Evolutionary conservation across 352 stramenopile species (phyloP), one percentile per base, ranked within the genome.

Genomic region (Globisporangium rhizosaccharum): DNA sequence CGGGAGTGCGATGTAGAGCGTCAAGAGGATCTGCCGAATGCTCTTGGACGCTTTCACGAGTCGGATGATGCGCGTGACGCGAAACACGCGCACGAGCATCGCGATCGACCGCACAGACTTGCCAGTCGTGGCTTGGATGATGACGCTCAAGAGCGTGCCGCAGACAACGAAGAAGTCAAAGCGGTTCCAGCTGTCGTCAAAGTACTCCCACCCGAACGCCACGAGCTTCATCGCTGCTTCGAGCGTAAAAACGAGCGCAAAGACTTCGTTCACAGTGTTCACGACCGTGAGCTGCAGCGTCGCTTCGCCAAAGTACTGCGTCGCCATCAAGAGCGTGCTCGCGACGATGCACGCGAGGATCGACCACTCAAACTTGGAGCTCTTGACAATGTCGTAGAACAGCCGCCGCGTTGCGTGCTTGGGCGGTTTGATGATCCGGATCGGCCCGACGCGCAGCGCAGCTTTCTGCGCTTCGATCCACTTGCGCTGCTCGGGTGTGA

Each of bases 291-390:
- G 61, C 55, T 94, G 85, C 4, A 67, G 33, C 0, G 73, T 75
- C 0, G 74, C 75, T 65, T 97, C 74, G 5, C 88, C 90, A 61
- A 95, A 97, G 54, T 85, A 91, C 33, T 93, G 72, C 14, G 84
- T 75, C 5, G 79, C 86, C 86, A 98, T 96, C 25, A 96, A 64
- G 10, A 97, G 61, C 9, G 82, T 96, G 68, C 97, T 97, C 20
- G 86, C 53, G 37, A 97, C 71, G 67, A 98, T 98, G 50, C 84
- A 94, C 9, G 76, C 41, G 71, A 97, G 94, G 66, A 97, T 95
- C 41, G 80, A 70, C 74, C 77, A 80, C 61, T 97, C 91, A 56
- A 98, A 98, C 28, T 67, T 73, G 10, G 69, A 56, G 48, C 71
- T 79, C 47, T 81, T 77, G 25, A 88, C 74, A 10, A 90, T 52